Percentiles rank a stretch among this genome's conserved stretches.
phyloP scores from a whole-genome alignment of 106 monocot species.

The Dendrobium chrysotoxum region DNA sequence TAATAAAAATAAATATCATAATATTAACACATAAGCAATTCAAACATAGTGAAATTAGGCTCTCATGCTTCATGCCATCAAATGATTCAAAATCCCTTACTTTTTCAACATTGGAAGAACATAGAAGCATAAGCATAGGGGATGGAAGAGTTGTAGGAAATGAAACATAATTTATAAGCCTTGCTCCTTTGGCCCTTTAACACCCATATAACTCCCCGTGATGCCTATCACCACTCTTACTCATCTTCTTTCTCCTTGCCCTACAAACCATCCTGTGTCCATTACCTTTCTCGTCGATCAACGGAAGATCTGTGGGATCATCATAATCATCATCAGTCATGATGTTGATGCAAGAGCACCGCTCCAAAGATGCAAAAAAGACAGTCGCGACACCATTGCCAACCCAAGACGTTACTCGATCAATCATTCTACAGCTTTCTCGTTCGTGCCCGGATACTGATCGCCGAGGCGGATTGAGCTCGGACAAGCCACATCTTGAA shows the following conservation, averaged over 20 bases:
- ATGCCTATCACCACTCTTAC: not conserved
- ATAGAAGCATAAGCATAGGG: not conserved
- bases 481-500: not conserved
- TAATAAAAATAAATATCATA: not conserved
- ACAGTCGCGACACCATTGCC: not conserved
- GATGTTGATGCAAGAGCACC: conserved; percentile 9
- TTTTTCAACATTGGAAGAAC: not conserved
- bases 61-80: too few species aligned
- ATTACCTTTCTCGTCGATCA: not conserved
- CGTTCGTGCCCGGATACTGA: not conserved
- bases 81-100: not conserved
- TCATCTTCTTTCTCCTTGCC: not conserved
- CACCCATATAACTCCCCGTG: not conserved
- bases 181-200: not conserved
- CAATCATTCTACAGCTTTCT: not conserved
- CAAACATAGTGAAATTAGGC: too few species aligned
- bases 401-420: not conserved
- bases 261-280: not conserved
- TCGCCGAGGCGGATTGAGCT: not conserved
- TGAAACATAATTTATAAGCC: not conserved
- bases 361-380: conserved; percentile 6
- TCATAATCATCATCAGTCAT: conserved; percentile 5
- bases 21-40: not conserved
- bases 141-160: not conserved
- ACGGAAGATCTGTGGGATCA: conserved; percentile 6